Conservation (phyloP, 2,329 filamentous ascomycete species). For the Stenocarpella maydis region DNA sequence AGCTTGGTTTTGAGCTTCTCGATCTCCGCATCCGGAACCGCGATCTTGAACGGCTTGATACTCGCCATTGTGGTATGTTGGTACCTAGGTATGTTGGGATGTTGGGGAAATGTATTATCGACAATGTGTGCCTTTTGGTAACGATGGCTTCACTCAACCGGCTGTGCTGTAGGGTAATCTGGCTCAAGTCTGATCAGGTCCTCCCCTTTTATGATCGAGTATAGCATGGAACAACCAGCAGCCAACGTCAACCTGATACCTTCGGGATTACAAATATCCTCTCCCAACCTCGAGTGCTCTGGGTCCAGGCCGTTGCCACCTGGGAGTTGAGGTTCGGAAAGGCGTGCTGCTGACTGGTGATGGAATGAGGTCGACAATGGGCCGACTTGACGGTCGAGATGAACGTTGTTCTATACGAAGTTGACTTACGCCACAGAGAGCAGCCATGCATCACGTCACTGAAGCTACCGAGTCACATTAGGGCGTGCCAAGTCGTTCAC, state of each 20-base stretch:
- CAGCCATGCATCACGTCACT: constrained; percentile 8
- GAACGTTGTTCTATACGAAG: too few species aligned
- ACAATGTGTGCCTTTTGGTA: neutral
- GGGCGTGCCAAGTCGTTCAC: constrained; percentile 12
- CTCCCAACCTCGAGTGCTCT: accelerated
- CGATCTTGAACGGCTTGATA: constrained; percentile 47
- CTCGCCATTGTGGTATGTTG: constrained; percentile 14
- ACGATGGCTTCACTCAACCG: neutral
- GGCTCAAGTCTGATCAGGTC: neutral
- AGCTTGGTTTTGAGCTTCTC: constrained; percentile 35
- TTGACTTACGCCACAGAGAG: too few species aligned
- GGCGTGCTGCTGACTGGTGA: neutral
- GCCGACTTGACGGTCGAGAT: neutral
- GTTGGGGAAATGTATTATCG: neutral
- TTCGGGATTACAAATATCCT: neutral
- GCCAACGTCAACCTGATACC: neutral
- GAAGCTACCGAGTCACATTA: neutral
- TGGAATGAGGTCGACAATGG: neutral
- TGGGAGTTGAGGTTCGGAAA: neutral
- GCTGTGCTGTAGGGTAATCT: too few species aligned
- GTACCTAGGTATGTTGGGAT: too few species aligned
- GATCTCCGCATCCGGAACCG: constrained; percentile 45
- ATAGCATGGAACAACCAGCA: neutral
- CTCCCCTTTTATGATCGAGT: neutral
- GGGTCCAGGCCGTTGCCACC: neutral